Evolutionary conservation across 495 filamentous ascomycete species (phyloP).

Genomic region (Letharia lupina): DNA sequence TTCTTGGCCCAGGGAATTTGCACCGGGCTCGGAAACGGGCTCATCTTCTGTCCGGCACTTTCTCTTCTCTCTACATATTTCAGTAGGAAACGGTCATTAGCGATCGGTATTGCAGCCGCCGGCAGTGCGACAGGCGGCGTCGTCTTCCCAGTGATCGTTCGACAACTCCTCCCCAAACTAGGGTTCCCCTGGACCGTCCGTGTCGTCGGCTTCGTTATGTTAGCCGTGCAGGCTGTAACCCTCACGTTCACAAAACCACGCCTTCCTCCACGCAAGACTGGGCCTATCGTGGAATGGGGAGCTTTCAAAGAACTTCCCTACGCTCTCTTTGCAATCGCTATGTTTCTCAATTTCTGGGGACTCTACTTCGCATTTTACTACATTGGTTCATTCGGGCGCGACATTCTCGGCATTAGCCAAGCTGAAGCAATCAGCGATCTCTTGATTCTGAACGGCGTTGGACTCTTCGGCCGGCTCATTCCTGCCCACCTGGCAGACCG

Average conservation of each 20-base stretch:
- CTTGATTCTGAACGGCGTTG: conserved; percentile 57
- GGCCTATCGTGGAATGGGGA: conserved; percentile 56
- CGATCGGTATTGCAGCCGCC: conserved; percentile 56
- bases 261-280: conserved; percentile 54
- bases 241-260: conserved; percentile 51
- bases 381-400: conserved; percentile 45
- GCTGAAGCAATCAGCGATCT: conserved; percentile 53
- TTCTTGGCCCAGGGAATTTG: conserved; percentile 78
- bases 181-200: conserved; percentile 79
- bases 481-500: conserved; percentile 54
- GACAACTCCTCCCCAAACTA: conserved; percentile 54
- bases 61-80: conserved; percentile 72
- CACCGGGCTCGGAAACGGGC: conserved; percentile 63
- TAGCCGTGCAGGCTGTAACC: conserved; percentile 47
- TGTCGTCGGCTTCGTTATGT: conserved; percentile 61
- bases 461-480: conserved; percentile 49
- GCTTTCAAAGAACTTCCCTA: conserved; percentile 63
- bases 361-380: conserved; percentile 59
- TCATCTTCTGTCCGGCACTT: conserved; percentile 61
- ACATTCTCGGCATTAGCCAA: conserved; percentile 47
- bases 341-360: conserved; percentile 57
- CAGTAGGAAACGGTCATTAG: conserved; percentile 52
- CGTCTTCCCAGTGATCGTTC: conserved; percentile 64
- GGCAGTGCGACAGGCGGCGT: conserved; percentile 71
- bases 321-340: conserved; percentile 56